Evolutionary conservation across 768 basidiomycete species (phyloP), one percentile per base, ranked within the genome.

Genomic region (Leucosporidium scottii): DNA sequence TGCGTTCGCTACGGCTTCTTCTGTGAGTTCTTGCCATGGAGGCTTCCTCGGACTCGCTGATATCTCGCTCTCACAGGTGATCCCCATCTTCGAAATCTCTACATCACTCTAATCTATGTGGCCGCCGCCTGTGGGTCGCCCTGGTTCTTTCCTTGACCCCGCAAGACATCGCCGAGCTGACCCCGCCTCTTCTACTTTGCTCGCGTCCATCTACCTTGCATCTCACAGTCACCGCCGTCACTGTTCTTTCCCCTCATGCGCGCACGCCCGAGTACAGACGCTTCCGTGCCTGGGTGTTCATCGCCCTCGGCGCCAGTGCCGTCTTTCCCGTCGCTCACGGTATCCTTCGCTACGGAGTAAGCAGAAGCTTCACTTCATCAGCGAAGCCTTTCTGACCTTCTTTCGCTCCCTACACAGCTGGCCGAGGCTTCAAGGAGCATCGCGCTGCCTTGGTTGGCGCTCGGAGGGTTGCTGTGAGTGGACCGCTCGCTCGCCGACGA

Each of bases 171-270:
- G 7, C 54, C 63, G 12, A 59, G 51, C 55, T n/a, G 21, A 31
- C n/a, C 25, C 47, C 6, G 13, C 30, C 28, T 28, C 34, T 54
- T n/a, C 39, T 25, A 23, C 17, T 21, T 47, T 15, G 20, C 34
- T 21, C 18, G 20, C 30, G n/a, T 64, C 28, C 36, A 61, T 7
- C 13, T 7, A 5, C n/a, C 27, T n/a, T 27, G 57, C 21, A 20
- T 5, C 55, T 10, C 34, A 63, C 74, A 89, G 87, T 82, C 65
- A 84, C 87, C 13, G 83, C 85, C n/a, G 86, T 84, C 78, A 83
- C 89, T 74, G 89, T 93, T 44, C 81, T 93, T 27, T 83, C 86
- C 59, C 89, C 90, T 8, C 84, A 87, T 75, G 91, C 91, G 76
- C 81, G 86, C 27, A 87, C 85, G 69, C 86, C 89, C 7, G 83